Evolutionary conservation across 1,284 basidiomycete genomes (phyloP).

Genomic region (Boletellus deceptivus): DNA sequence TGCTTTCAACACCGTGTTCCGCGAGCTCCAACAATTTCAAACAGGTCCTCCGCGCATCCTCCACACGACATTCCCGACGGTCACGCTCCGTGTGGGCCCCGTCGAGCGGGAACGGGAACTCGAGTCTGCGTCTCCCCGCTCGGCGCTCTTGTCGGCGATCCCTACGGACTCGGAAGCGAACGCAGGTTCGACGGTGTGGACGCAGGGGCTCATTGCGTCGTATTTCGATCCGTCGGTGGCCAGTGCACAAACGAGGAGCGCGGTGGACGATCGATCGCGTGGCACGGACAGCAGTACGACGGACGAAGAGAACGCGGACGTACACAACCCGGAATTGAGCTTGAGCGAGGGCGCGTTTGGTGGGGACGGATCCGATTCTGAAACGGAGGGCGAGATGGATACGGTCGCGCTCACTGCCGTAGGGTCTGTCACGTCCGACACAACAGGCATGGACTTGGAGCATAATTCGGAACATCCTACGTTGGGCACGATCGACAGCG

Average conservation of each 20-base stretch:
- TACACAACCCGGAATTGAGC: neutral
- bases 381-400: conserved; percentile 35
- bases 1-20: conserved; percentile 68
- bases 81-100: conserved; percentile 14
- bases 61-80: conserved; percentile 14
- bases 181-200: conserved; percentile 62
- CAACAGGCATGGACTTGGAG: neutral
- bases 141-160: conserved; percentile 14
- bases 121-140: conserved; percentile 32
- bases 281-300: conserved; percentile 19
- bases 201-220: conserved; percentile 57
- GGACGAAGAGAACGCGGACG: conserved; percentile 9
- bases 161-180: conserved; percentile 44
- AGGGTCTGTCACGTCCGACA: conserved; percentile 24
- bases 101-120: conserved; percentile 24
- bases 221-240: conserved; percentile 33
- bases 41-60: conserved; percentile 36
- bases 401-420: conserved; percentile 22
- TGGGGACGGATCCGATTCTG: conserved; percentile 27
- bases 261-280: conserved; percentile 28
- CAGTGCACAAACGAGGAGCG: conserved; percentile 30
- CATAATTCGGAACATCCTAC: conserved; percentile 30
- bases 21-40: conserved; percentile 60
- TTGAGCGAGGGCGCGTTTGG: conserved; percentile 1
- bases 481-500: conserved; percentile 34